phyloP scores from a whole-genome alignment of 2,329 filamentous ascomycete genomes.

The Raffaelea albimanens region DNA sequence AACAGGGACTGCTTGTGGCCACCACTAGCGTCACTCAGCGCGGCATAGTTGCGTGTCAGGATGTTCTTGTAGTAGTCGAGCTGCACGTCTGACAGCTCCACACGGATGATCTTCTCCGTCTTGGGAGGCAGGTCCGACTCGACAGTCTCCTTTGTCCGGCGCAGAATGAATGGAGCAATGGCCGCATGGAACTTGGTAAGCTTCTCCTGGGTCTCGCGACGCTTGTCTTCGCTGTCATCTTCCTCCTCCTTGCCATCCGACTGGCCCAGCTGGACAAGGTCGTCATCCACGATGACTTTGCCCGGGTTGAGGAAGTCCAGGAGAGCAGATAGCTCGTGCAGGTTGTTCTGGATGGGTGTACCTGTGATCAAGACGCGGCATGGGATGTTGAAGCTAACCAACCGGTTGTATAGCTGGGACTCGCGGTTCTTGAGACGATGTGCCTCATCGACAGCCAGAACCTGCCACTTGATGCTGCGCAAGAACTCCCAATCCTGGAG shows the following conservation, averaged over 20 bases:
- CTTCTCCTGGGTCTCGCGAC: constrained; percentile 76
- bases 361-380: constrained; percentile 91
- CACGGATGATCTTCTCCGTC: constrained; percentile 97
- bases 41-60: constrained; percentile 89
- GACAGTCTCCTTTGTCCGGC: constrained; percentile 93
- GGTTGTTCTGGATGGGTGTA: constrained; percentile 93
- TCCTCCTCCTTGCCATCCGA: constrained; percentile 21
- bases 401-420: constrained; percentile 79
- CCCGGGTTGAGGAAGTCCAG: constrained; percentile 98
- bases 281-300: constrained; percentile 79
- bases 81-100: constrained; percentile 92
- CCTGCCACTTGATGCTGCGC: constrained; percentile 92
- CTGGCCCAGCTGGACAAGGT: constrained; percentile 67
- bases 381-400: constrained; percentile 78
- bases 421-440: constrained; percentile 95
- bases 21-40: constrained; percentile 78
- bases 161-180: constrained; percentile 89
- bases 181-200: constrained; percentile 75
- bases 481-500: constrained; percentile 77
- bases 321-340: constrained; percentile 83
- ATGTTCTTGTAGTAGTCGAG: constrained; percentile 99
- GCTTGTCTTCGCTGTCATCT: constrained; percentile 29
- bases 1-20: constrained; percentile 91
- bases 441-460: constrained; percentile 90
- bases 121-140: constrained; percentile 95